A percentile compares a stretch with the other conserved stretches of the same genome.
These are phyloP conservation scores for Leccinum ochraceum DNA, from an alignment of 768 basidiomycete genomes.

Conservation along the genomic window DNA sequence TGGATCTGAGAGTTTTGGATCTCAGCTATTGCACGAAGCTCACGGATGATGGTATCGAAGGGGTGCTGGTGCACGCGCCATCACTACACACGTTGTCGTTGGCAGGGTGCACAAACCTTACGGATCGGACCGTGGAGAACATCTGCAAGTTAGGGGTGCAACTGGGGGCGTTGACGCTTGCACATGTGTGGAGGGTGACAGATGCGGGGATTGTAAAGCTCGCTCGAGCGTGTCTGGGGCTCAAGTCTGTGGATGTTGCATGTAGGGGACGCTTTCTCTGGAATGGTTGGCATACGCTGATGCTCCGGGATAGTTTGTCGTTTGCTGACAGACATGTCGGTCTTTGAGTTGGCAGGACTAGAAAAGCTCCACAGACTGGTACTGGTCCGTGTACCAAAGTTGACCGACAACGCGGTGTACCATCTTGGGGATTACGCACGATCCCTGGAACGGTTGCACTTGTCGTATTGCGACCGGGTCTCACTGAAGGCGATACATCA, in stretches of 20 bases:
- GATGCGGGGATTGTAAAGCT: constrained; percentile 71
- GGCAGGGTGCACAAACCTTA: constrained; percentile 75
- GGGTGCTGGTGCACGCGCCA: constrained; percentile 74
- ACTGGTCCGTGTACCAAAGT: constrained; percentile 74
- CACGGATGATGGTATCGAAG: constrained; percentile 75
- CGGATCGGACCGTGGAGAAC: constrained; percentile 66
- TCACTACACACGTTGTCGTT: constrained; percentile 75
- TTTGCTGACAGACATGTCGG: constrained; percentile 80
- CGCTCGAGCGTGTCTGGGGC: constrained; percentile 65
- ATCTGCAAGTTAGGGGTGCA: constrained; percentile 73
- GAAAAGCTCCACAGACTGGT: constrained; percentile 73
- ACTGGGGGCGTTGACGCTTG: constrained; percentile 78
- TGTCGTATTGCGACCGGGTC: constrained; percentile 84
- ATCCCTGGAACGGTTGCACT: constrained; percentile 75
- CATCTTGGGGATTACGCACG: constrained; percentile 72
- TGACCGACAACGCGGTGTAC: constrained; percentile 84
- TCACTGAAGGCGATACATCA: constrained; percentile 75
- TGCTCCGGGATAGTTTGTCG: constrained; percentile 61
- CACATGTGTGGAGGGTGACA: constrained; percentile 79
- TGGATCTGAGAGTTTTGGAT: constrained; percentile 78
- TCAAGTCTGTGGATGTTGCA: constrained; percentile 84
- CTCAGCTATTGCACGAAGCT: constrained; percentile 67
- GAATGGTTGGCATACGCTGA: constrained; percentile 15
- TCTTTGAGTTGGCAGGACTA: constrained; percentile 76
- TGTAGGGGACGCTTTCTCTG: constrained; percentile 50